Evolutionary conservation across 2,329 filamentous ascomycete genomes (phyloP), one percentile per base, ranked within the genome.

Genomic region (Monilinia vaccinii-corymbosi): DNA sequence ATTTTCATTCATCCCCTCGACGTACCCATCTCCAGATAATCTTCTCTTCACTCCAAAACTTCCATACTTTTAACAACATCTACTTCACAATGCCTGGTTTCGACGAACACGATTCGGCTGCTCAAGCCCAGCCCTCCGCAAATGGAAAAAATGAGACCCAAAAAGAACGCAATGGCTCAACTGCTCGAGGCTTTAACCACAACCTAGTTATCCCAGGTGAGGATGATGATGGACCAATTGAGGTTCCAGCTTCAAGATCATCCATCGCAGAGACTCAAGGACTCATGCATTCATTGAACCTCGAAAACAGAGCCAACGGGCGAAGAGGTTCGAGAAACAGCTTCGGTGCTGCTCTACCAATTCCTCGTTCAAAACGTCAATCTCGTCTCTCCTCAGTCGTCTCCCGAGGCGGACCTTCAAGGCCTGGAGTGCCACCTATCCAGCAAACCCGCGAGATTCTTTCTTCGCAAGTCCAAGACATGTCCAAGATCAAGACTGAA

Each of bases 211-310:
- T 62, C 4, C 61, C 61, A 38, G 45, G 31, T 23, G 51, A 51
- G 18, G 48, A 58, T 2, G 40, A 40, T 4, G 21, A 28, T 23
- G 61, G 77, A 62, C 48, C 84, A 47, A 81, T 90, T 68, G 87
- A 90, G 75, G 79, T 91, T 50, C 86, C 87, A 45, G 86, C 87
- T 28, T 81, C 84, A 59, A 77, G 85, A 66, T 87, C 83, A 58
- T 81, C 85, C 58, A 82, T 88, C 64, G 85, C 86, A 36, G 85
- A 91, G 74, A 83, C 82, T 31, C 75, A 81, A 48, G 78, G 81
- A 66, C 86, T 85, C 74, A 89, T 90, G 86, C 87, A 90, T 79
- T 84, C 82, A 69, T 77, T 91, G 69, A 88, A 84, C 68, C 18
- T 89, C 86, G 9, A 83, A 83, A 77, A 84, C 79, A 51, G 5